Evolutionary conservation across 2,329 filamentous ascomycete species (phyloP).

Genomic region (Alternaria ventricosa): DNA sequence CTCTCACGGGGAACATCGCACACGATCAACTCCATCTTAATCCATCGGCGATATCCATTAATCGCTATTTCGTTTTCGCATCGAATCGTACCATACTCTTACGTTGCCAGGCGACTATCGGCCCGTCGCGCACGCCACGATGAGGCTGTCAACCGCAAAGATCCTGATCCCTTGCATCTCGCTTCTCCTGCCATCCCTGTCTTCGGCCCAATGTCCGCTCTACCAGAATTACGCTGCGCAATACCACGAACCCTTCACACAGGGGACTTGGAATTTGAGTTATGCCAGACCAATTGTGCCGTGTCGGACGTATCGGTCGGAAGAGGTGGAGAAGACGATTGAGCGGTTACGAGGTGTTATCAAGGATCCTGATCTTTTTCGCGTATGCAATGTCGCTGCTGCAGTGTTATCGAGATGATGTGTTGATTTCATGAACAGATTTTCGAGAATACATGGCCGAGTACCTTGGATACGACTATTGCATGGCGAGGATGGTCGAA

Average conservation of each 20-base stretch:
- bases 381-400: constrained; percentile 31
- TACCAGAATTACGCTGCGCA: constrained; percentile 50
- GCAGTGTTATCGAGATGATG: not conserved
- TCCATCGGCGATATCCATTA: not conserved
- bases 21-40: not conserved
- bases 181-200: constrained; percentile 18
- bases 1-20: not conserved
- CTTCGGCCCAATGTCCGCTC: constrained; percentile 50
- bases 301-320: constrained; percentile 55
- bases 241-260: constrained; percentile 52
- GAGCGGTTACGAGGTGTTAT: constrained; percentile 46
- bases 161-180: constrained; percentile 8
- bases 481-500: constrained; percentile 68
- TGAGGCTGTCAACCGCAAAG: constrained; percentile 10
- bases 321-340: constrained; percentile 51
- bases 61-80: not conserved
- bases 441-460: constrained; percentile 76
- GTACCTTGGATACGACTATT: constrained; percentile 77
- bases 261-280: constrained; percentile 52
- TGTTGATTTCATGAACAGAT: constrained; percentile 44
- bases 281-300: constrained; percentile 52
- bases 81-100: not conserved
- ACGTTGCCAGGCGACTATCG: not conserved
- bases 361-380: constrained; percentile 65
- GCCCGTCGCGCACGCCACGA: constrained; percentile 3